Evolutionary conservation across 2,329 filamentous ascomycete species (phyloP), one percentile per base, ranked within the genome.

Genomic region (Colletotrichum sublineola): DNA sequence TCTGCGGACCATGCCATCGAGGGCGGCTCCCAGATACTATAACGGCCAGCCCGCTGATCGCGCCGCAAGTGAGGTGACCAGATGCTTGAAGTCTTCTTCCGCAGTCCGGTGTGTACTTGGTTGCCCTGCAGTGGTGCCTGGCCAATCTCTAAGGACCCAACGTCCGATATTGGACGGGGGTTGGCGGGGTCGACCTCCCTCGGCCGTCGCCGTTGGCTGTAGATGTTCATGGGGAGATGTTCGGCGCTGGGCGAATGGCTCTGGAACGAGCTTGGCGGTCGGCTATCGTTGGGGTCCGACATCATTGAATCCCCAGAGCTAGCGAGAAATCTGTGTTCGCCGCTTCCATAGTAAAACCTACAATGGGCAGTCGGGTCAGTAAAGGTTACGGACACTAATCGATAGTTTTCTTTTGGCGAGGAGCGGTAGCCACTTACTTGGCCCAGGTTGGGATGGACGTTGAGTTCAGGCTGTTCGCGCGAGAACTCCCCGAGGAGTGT

Each of bases 1-100:
- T 90, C 89, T 3, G 88, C 82, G 12, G 88, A 88, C 82, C 91
- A 93, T 72, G 90, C 89, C 31, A 93, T 83, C 1, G 91, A 91
- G 1, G 94, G 94, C 1, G 94, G 91, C 73, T 91, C 89, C 93
- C 94, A 96, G 20, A 91, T 85, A 77, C 89, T 92, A 75, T 85
- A 88, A 71, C 84, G 82, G 67, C 85, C 85, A 57, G 88, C 85
- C 20, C 91, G 85, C 69, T 88, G 86, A 78, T 95, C 92, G 15
- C 86, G 84, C 63, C 88, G 87, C 40, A 95, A 82, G 81, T 95
- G 93, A 12, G 93, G 93, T 4, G 92, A 94, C 91, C 92, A 94
- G 74, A 93, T 86, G 75, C 89, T 87, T 48, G 91, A 88, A 65
- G 86, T 84, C 76, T 87, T 87, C 79, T 88, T 87, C 75, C 79